Evolutionary conservation across 441 rosid species (phyloP).

Genomic region (Isatis lusitanica): DNA sequence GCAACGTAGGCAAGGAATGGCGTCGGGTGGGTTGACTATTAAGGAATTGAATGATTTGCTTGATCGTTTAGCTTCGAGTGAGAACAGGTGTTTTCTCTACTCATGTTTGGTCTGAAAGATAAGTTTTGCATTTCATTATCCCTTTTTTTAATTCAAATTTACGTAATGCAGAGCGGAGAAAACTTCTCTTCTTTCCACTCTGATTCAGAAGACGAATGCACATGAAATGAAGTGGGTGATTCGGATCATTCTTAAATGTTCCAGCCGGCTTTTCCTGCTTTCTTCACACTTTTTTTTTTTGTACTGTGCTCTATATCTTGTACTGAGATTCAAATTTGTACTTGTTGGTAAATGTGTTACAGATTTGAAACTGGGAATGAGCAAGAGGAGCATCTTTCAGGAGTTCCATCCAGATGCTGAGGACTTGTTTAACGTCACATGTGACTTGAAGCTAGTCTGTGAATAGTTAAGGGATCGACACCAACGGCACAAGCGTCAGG

Average conservation of each 20-base stretch:
- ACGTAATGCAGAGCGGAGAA: conserved; percentile 61
- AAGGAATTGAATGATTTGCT: conserved; percentile 79
- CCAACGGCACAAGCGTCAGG: conserved; percentile 96
- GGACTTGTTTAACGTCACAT: conserved; percentile 92
- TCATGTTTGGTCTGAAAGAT: not conserved
- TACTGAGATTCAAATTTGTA: not conserved
- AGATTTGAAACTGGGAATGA: conserved; percentile 93
- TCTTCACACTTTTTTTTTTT: not conserved
- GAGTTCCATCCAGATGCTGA: conserved; percentile 98
- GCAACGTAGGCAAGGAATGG: conserved; percentile 83
- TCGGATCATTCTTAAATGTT: conserved; percentile 95
- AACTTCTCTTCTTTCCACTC: conserved; percentile 57
- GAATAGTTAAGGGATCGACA: conserved; percentile 78
- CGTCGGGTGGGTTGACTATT: conserved; percentile 72
- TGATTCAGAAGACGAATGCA: conserved; percentile 91
- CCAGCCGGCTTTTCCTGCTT: not conserved
- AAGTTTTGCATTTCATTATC: not conserved
- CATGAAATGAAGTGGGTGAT: conserved; percentile 97
- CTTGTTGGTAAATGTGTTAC: conserved; percentile 33
- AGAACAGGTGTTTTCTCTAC: conserved; percentile 54
- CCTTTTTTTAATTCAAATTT: not conserved
- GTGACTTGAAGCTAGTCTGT: conserved; percentile 93
- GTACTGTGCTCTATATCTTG: not conserved
- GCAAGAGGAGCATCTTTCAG: conserved; percentile 89
- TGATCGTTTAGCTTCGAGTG: conserved; percentile 75